Base-by-base conservation (phyloP, 371 early-diverging fungal species). In the Mucor mucedo region DNA sequence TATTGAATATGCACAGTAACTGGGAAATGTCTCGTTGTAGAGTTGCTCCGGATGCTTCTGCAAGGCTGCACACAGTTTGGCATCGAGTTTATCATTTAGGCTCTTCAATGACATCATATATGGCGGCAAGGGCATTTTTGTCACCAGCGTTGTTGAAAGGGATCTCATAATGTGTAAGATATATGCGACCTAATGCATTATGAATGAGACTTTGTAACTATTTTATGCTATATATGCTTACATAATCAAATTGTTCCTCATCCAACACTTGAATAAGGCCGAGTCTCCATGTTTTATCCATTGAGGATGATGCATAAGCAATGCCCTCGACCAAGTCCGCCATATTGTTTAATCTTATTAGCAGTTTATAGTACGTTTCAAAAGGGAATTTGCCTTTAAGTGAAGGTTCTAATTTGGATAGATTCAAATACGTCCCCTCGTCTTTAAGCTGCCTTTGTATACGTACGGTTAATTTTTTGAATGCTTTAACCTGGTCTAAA, bases 91-190 rank as follows among this genome's bases (percentile, higher is more conserved):
- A 0, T 52, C 30, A 27, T 76, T 69, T 28, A 66, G 56, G 3
- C 71, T 68, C 5, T 56, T 50, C 0, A 77, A 77, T 11, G 68
- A 67, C 10, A 73, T 63, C 52, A 77, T 54, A 42, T 73, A 77
- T 0, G 80, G 77, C 3, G 80, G 80, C n/a, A 80, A 57, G 5
- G 80, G 52, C 55, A 68, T 69, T 55, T 80, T 80, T n/a, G 77
- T 60, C n/a, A 75, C 56, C 33, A 80, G 38, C 1, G 77, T 68
- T 4, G 70, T 63, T 1, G 80, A 70, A 14, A 77, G 41, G 13
- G 73, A 57, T 35, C 77, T 75, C 47, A 80, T 66, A 5, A 71
- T 69, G 2, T 73, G 70, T 65, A 80, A 63, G 8, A 77, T 55
- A n/a, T 70, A 71, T 16, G 80, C 68, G 8, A 72, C 11, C 48